Base-by-base conservation (phyloP, 495 filamentous ascomycete species). In the Trichodelitschia bisporula region DNA sequence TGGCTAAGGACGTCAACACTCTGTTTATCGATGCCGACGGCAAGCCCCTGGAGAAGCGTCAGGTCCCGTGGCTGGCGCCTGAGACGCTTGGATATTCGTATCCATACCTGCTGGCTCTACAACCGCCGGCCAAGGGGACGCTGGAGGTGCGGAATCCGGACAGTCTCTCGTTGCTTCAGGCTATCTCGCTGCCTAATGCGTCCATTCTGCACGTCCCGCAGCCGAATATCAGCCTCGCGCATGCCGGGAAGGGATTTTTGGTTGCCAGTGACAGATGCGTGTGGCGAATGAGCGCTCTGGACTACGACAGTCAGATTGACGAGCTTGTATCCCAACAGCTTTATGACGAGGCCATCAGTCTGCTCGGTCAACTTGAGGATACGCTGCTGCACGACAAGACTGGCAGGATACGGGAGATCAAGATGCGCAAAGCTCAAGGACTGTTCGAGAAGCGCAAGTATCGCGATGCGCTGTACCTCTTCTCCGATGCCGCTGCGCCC, bases 1-100 rank as follows among this genome's bases (percentile, higher is more conserved):
- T 99, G 10, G 77, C 86, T 6, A 93, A 91, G 47, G 86, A 99
- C 41, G 78, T 92, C 42, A 91, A 93, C 43, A 89, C 82, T 1
- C 56, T 90, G 25, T 99, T 95, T 40, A 75, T 91, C 35, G 69
- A 90, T 34, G 61, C 65, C 15, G 61, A 31, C 4, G 89, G 82
- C 1, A 80, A 77, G 34, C 61, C 80, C 1, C 45, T 90, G 2
- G 75, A 84, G 13, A 74, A 78, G 43, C 62, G 77, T 25, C 84
- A 93, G 50, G 67, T 95, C 17, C 82, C 79, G 6, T 99, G 86
- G 86, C 64, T 70, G 18, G 82, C 82, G 1, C 89, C 86, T 1
- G 82, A 90, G 36, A 65, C 72, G 27, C 66, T 99, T 31, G 89
- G 83, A 24, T 95, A 92, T 44, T 89, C 78, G 25, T 93, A 99